phyloP scores from a whole-genome alignment of 78 protist species.

The Corallochytrium limacisporum region DNA sequence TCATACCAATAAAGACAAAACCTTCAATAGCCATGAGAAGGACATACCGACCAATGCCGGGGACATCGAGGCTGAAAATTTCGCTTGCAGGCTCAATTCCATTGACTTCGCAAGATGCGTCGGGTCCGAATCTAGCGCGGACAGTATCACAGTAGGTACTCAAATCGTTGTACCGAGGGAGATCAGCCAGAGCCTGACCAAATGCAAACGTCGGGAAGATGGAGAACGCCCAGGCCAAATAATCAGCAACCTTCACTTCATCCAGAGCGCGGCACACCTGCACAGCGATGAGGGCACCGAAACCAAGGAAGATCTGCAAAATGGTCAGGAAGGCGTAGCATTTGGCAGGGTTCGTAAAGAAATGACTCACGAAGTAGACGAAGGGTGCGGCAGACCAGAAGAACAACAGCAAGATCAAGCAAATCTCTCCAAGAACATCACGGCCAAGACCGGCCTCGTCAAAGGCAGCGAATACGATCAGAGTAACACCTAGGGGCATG shows the following conservation, averaged over 20 bases:
- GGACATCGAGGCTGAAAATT: background rate
- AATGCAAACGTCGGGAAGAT: too few species aligned
- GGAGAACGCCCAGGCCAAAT: too few species aligned
- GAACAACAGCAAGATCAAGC: background rate
- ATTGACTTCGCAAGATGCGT: background rate
- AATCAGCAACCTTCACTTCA: too few species aligned
- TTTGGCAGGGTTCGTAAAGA: background rate
- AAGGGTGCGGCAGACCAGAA: conserved; percentile 7
- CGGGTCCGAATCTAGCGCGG: background rate
- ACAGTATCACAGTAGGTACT: too few species aligned
- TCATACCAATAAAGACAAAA: too few species aligned
- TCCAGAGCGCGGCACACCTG: too few species aligned
- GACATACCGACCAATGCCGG: background rate
- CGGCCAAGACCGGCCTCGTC: too few species aligned
- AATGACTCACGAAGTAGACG: conserved; percentile 5
- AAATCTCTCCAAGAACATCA: too few species aligned
- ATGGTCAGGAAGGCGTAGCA: background rate
- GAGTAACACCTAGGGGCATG: background rate
- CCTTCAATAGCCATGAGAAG: too few species aligned
- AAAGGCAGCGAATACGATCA: conserved; percentile 11
- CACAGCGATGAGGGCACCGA: too few species aligned
- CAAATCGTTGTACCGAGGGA: too few species aligned
- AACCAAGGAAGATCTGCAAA: background rate
- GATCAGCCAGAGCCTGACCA: too few species aligned
- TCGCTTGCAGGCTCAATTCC: background rate